Percentiles rank a stretch among this genome's conserved stretches.
These are phyloP conservation scores for Didymella glomerata DNA, from an alignment of 2,329 filamentous ascomycete genomes.

Conservation along the genomic window DNA sequence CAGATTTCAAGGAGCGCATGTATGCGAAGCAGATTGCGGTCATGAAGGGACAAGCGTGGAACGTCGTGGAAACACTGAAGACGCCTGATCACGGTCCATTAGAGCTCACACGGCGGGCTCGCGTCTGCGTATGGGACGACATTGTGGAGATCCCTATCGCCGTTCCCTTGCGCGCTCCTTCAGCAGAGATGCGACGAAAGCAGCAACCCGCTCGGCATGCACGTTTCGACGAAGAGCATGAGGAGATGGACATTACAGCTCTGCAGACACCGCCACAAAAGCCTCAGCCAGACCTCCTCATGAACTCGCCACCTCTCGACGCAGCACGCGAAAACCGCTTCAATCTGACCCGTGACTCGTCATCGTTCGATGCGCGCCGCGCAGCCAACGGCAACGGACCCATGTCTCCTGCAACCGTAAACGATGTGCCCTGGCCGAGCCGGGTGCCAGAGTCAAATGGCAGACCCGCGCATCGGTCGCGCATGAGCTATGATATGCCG, in stretches of 20 bases:
- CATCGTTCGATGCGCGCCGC: conserved; percentile 51
- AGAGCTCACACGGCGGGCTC: conserved; percentile 86
- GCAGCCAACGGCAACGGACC: conserved; percentile 28
- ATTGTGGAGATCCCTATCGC: conserved; percentile 95
- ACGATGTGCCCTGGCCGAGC: conserved; percentile 43
- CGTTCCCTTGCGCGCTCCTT: conserved; percentile 85
- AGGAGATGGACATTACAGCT: conserved; percentile 90
- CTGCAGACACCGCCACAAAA: conserved; percentile 65
- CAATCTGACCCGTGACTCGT: conserved; percentile 58
- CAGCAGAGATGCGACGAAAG: conserved; percentile 80
- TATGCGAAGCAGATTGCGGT: conserved; percentile 98
- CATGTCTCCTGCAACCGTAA: conserved; percentile 47
- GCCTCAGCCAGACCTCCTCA: conserved; percentile 68
- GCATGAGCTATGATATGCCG: conserved; percentile 55
- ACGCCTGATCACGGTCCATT: conserved; percentile 89
- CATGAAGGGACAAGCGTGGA: conserved; percentile 99
- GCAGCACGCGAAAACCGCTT: conserved; percentile 55
- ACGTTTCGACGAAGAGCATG: conserved; percentile 63
- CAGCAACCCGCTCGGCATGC: conserved; percentile 54
- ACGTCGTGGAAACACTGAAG: conserved; percentile 97
- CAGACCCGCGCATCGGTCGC: conserved; percentile 42
- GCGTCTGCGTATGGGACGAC: conserved; percentile 98
- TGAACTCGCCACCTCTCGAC: conserved; percentile 64
- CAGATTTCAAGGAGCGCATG: conserved; percentile 98
- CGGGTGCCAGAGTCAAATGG: conserved; percentile 23